These are phyloP conservation scores for Ajuga chamaepitys DNA, from an alignment of 257 asterid species.

Conservation along the genomic window DNA sequence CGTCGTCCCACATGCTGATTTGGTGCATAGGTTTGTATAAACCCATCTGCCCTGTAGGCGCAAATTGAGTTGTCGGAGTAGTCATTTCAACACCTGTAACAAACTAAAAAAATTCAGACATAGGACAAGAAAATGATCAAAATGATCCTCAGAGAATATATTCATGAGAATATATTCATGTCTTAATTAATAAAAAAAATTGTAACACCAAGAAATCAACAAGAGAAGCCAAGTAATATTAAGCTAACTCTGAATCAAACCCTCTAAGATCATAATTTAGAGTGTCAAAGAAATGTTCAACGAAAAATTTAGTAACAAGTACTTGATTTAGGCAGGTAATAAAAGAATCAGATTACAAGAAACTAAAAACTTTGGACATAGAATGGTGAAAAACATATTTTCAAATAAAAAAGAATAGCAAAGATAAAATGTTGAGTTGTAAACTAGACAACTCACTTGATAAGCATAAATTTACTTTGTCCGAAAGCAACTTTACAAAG, in stretches of 20 bases:
- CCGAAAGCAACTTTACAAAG: conserved; percentile 31
- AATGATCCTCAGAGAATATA: not conserved
- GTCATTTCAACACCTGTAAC: conserved; percentile 38
- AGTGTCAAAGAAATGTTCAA: conserved; percentile 1
- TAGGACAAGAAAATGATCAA: not conserved
- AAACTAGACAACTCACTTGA: conserved; percentile 19
- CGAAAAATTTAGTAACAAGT: conserved; percentile 4
- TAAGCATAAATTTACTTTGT: conserved; percentile 25
- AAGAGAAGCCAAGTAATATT: not conserved
- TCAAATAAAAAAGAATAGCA: not conserved
- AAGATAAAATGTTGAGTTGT: conserved; percentile 1
- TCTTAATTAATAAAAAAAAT: not conserved
- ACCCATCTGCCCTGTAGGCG: conserved; percentile 60
- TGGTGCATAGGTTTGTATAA: conserved; percentile 63
- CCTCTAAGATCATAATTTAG: not conserved
- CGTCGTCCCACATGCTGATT: conserved; percentile 77
- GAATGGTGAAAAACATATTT: conserved; percentile 2
- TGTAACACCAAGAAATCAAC: not conserved
- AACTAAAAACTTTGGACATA: conserved; percentile 20
- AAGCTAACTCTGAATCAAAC: not conserved
- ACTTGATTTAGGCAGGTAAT: conserved; percentile 22
- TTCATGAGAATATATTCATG: too few species aligned
- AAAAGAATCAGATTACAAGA: conserved; percentile 23
- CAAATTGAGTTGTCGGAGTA: conserved; percentile 62
- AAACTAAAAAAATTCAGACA: not conserved